These are phyloP conservation scores for Steccherinum ochraceum DNA, from an alignment of 768 basidiomycete genomes.

Conservation along the genomic window DNA sequence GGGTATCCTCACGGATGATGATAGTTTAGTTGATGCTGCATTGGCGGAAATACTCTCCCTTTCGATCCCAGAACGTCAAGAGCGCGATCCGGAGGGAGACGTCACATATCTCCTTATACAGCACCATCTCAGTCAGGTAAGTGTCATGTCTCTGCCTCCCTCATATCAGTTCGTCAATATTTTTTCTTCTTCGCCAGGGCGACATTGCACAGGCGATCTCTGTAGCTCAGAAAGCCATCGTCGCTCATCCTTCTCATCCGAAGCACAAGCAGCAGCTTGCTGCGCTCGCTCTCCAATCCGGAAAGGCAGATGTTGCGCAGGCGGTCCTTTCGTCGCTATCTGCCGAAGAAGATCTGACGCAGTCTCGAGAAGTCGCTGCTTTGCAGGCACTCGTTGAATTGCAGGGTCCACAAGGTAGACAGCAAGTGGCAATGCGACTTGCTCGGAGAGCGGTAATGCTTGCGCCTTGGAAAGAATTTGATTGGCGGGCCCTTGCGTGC, in stretches of 20 bases:
- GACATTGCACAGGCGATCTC: conserved; percentile 42
- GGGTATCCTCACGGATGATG: conserved; percentile 77
- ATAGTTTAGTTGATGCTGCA: conserved; percentile 78
- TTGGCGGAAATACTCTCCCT: conserved; percentile 73
- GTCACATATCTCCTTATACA: conserved; percentile 68
- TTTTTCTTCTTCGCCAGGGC: conserved; percentile 35
- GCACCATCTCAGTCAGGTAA: conserved; percentile 69
- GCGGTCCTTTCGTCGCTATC: conserved; percentile 35
- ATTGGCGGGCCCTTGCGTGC: conserved; percentile 60
- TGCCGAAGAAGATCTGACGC: conserved; percentile 24
- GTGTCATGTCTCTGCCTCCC: conserved; percentile 11
- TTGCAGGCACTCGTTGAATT: conserved; percentile 43
- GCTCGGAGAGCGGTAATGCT: conserved; percentile 65
- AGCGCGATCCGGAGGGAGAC: conserved; percentile 64
- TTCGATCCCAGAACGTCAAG: conserved; percentile 55
- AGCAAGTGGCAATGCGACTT: conserved; percentile 29
- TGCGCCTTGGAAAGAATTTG: conserved; percentile 41
- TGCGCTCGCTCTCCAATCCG: conserved; percentile 44
- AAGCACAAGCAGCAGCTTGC: conserved; percentile 51
- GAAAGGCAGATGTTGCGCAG: conserved; percentile 33
- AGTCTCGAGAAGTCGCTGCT: conserved; percentile 36
- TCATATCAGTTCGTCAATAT: neutral
- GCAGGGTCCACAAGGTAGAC: conserved; percentile 13
- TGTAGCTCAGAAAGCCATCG: conserved; percentile 51
- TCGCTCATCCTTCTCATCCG: conserved; percentile 45